A percentile compares a stretch with the other conserved stretches of the same genome.
Conservation (phyloP, 78 protist species). For the Dictyostelium brefeldianum region DNA sequence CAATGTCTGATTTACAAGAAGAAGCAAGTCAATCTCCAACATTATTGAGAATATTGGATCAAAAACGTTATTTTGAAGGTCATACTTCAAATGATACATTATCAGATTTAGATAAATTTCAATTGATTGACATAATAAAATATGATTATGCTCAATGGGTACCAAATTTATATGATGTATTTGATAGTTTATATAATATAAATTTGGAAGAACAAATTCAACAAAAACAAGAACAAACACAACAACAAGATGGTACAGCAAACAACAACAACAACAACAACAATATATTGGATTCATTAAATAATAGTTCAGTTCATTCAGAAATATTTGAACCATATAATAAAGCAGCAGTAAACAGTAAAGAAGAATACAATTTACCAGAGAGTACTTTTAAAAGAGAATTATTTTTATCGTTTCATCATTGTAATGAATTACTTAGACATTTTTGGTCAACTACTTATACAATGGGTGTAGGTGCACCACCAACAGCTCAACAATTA, state of each 20-base stretch:
- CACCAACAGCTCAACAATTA: slow-evolving; percentile 40
- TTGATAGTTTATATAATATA: not conserved
- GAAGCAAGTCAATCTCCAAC: not conserved
- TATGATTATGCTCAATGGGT: not conserved
- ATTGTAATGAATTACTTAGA: slow-evolving; percentile 40
- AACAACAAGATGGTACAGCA: not conserved
- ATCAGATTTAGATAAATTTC: not conserved
- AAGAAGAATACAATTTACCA: not conserved
- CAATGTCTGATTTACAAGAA: slow-evolving; percentile 13
- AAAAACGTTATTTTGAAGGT: slow-evolving; percentile 65
- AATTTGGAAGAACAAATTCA: not conserved
- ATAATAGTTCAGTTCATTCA: not conserved
- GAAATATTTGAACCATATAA: slow-evolving; percentile 1
- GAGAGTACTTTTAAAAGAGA: slow-evolving; percentile 26
- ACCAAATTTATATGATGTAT: not conserved
- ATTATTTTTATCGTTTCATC: slow-evolving; percentile 9
- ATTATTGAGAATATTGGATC: slow-evolving; percentile 48
- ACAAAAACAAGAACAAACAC: not conserved
- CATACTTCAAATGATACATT: not conserved
- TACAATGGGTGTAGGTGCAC: slow-evolving; percentile 43
- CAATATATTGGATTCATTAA: no score
- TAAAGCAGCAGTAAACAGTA: not conserved
- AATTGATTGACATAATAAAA: not conserved
- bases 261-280: not conserved
- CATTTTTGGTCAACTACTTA: slow-evolving; percentile 61